Conservation (phyloP, 1,139 yeast species). For the Insectozyma bohioensis region DNA sequence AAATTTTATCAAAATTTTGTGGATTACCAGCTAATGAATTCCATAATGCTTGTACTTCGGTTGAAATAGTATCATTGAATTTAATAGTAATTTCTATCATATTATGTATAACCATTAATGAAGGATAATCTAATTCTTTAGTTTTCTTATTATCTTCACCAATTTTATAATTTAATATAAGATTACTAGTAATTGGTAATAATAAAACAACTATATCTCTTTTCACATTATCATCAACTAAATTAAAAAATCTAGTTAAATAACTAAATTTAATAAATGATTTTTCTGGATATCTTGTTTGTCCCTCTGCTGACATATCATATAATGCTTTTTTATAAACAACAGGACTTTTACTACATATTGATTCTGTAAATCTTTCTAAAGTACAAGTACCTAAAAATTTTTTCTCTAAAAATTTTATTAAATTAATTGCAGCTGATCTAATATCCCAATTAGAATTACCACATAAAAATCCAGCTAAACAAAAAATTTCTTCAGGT, state of each 20-base stretch:
- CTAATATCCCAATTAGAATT: conserved; percentile 62
- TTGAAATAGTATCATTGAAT: conserved; percentile 69
- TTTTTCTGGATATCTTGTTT: conserved; percentile 54
- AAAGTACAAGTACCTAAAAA: conserved; percentile 46
- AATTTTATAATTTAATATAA: conserved; percentile 50
- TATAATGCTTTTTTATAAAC: conserved; percentile 77
- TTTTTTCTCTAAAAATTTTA: conserved; percentile 55
- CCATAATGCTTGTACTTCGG: conserved; percentile 94
- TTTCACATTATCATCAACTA: conserved; percentile 55
- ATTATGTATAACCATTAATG: conserved; percentile 79
- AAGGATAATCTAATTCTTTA: conserved; percentile 39
- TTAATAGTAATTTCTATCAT: conserved; percentile 81
- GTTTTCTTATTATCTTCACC: conserved; percentile 8
- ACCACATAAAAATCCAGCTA: conserved; percentile 70
- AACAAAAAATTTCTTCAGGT: conserved; percentile 59
- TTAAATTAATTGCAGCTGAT: conserved; percentile 57
- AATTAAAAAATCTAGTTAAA: conserved; percentile 66
- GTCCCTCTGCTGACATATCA: conserved; percentile 60
- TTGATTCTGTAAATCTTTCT: conserved; percentile 56
- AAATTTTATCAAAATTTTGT: conserved; percentile 67
- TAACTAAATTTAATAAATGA: conserved; percentile 67
- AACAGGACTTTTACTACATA: conserved; percentile 65
- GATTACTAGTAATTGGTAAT: conserved; percentile 87
- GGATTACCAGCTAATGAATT: conserved; percentile 77
- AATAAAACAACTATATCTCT: conserved; percentile 78